Base-by-base conservation (phyloP, 2,329 filamentous ascomycete species). In the Fusarium pseudograminearum region DNA sequence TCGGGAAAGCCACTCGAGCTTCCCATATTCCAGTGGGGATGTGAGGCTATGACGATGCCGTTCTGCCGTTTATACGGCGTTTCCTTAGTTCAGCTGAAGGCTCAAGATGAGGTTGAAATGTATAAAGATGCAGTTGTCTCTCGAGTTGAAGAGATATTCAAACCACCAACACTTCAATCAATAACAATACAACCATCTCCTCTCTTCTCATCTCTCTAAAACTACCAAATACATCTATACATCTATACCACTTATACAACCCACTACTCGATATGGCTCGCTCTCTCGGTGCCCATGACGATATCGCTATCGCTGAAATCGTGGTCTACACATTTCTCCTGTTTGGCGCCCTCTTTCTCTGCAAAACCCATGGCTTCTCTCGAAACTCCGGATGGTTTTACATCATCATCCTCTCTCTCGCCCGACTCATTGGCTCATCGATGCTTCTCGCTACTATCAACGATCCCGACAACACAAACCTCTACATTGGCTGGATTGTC, bases 331-430 rank as follows among this genome's bases (percentile, higher is more conserved):
- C 70, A 24, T 57, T 75, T 59, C 73, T 76, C 53, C 72, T 80
- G 44, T 46, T 67, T 45, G 73, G 73, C 20, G 74, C 71, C 38
- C 56, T 81, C 56, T 53, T 74, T 38, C 63, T 90, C 57, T 88
- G 86, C 14, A 86, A 71, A 60, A 75, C 71, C 16, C 77, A 80
- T 57, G 78, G 88, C 85, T 86, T 84, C 75, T 71, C 79, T 7
- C 87, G 89, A 82, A 84, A 89, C 11, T 85, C 85, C 18, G 88
- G 88, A 6, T 90, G 88, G 48, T 83, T 89, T 24, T 82, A 89
- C 12, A 85, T 91, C 71, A 80, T 90, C 16, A 83, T 91, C 28
- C 81, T 89, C 16, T 82, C 88, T 3, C 79, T 89, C 16, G 81
- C 77, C 57, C 87, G 90, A 80, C 86, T 91, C 56, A 81, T 89